Base-by-base conservation (phyloP, 1,139 yeast genomes). In the Sugiyamaella sp. region DNA sequence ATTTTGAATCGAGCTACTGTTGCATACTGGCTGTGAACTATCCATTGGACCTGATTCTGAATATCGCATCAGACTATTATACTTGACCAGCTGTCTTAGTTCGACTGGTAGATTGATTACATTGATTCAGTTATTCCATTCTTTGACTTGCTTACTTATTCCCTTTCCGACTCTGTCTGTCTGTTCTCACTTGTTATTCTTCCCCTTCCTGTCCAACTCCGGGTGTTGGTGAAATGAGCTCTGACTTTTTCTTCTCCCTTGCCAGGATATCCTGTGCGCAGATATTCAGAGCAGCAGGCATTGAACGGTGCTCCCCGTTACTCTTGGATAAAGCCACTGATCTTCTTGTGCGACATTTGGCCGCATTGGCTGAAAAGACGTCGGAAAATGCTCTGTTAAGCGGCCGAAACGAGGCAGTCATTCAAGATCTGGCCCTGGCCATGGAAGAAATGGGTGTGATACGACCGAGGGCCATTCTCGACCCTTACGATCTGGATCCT, bases 271-370 rank as follows among this genome's bases (percentile, higher is more conserved):
- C 90, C 0, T 77, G 85, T 55, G 80, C 85, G 24, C 95, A 79
- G 71, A 73, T 86, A 16, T 74, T 88, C 49, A 80, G 87, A 55
- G 79, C 89, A 0, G 77, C 81, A 17, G 95, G 95, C 0, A 84
- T 87, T 60, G 95, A 87, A 62, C 76, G 83, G 60, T 81, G 89
- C 58, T 74, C 81, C 45, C 86, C 89, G 1, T 72, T 80, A 5
- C 77, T 84, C 6, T 72, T 87, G 10, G 86, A 85, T 64, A 75
- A 80, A 2, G 60, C 85, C 27, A 81, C 90, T 0, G 93, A 86
- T 60, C 60, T 87, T 4, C 78, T 83, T 63, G 71, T 84, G 14
- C 77, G 82, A 45, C 83, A 81, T 64, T 66, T 87, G 37, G 70
- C 71, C 45, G 69, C 80, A 29, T 65, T 86, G 32, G 70, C 80